Base-by-base conservation (phyloP, 306 rosid species). In the Castanea mollissima region DNA sequence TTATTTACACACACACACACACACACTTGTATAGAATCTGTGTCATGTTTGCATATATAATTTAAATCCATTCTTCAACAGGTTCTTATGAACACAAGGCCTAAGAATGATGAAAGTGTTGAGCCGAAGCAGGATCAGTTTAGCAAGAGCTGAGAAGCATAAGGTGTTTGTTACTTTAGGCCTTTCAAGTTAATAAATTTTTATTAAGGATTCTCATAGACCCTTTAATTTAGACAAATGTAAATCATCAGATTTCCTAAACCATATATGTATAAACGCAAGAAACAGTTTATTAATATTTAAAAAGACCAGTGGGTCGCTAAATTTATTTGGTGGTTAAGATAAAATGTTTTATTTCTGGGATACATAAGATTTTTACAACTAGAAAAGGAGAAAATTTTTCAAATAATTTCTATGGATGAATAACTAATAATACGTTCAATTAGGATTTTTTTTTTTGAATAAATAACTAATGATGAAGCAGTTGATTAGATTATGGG, bases 41-140 rank as follows among this genome's bases (percentile, higher is more conserved):
- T n/a, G 57, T 21, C 27, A 21, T 77, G 23, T 46, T 46, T 2
- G 4, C 15, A 60, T 23, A 25, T 25, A 63, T 15, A 23, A 52
- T 23, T 71, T 0, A 18, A 57, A 31, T 46, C 55, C 0, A 51
- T 51, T 52, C 27, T 35, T 52, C 62, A n/a, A 65, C 89, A 90
- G 92, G 87, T 90, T 82, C 94, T 90, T 23, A 73, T 90, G 85
- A 90, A 83, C 62, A 88, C 88, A 15, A 86, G 92, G 77, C 88
- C 92, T 4, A 88, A 88, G 76, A 82, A 69, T 49, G 92, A 85
- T 32, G 85, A 90, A 21, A 79, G 84, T 46, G 58, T 7, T 2
- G 90, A 88, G 68, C 74, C 69, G 27, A 88, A 90, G 87, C 62
- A 80, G 73, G 83, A 86, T 74, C 79, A 41, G 35, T 34, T 56